Evolutionary conservation across 352 stramenopile species (phyloP).

Genomic region (Thraustochytrium sp.): DNA sequence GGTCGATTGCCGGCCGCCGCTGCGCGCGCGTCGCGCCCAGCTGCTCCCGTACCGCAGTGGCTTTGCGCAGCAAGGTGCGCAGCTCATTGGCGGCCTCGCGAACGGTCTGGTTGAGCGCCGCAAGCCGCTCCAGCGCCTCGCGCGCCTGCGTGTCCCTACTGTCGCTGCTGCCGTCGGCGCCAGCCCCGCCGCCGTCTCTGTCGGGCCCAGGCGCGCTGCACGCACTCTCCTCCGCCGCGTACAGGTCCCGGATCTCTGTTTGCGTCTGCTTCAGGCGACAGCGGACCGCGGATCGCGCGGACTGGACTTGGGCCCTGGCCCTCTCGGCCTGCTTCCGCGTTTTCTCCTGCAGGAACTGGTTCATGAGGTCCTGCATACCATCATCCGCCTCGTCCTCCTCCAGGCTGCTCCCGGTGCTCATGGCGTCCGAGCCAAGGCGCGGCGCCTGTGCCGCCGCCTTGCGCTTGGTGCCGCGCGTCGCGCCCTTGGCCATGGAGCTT

Average conservation of each 20-base stretch:
- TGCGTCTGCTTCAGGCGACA: neutral
- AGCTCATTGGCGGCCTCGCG: too few relatives aligned
- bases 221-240: neutral
- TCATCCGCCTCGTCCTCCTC: neutral
- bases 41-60: too few relatives aligned
- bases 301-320: neutral
- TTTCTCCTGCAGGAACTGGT: neutral
- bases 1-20: too few relatives aligned
- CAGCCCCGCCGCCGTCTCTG: neutral
- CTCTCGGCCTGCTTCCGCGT: neutral
- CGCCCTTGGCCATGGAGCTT: too few relatives aligned
- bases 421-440: neutral
- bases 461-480: neutral
- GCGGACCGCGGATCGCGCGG: neutral
- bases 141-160: too few relatives aligned
- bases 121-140: too few relatives aligned
- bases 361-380: neutral
- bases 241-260: neutral
- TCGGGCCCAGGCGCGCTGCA: neutral
- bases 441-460: neutral
- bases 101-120: too few relatives aligned
- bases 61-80: too few relatives aligned
- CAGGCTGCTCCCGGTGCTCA: neutral
- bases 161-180: neutral
- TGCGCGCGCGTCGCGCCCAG: too few relatives aligned